A percentile compares a stretch with the other conserved stretches of the same genome.
Evolutionary conservation across 2,329 filamentous ascomycete species (phyloP).

Genomic region (Trichoderma semiorbis): DNA sequence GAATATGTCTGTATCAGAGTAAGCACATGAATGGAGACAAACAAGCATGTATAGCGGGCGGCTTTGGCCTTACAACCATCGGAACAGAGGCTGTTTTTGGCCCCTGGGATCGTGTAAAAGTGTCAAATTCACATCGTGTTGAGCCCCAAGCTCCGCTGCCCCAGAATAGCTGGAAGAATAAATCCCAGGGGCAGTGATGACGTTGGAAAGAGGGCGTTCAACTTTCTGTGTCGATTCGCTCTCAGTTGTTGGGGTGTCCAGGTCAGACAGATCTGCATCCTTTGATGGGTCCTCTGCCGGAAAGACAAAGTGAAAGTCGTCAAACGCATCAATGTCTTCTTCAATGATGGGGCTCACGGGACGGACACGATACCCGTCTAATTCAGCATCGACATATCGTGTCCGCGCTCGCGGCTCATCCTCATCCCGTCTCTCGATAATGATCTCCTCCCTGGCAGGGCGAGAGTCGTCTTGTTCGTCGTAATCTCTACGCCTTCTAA

Average conservation of each 20-base stretch:
- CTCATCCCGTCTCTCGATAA: background rate
- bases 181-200: conserved; percentile 26
- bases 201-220: conserved; percentile 9
- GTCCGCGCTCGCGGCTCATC: background rate
- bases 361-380: background rate
- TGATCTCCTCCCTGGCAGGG: background rate
- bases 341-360: conserved; percentile 22
- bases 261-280: conserved; percentile 29
- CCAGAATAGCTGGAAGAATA: conserved; percentile 39
- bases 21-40: background rate
- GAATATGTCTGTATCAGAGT: conserved; percentile 32
- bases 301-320: conserved; percentile 29
- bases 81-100: conserved; percentile 36
- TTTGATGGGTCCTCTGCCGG: conserved; percentile 25
- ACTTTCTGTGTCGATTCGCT: conserved; percentile 21
- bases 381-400: background rate
- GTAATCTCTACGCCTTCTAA: background rate
- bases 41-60: conserved; percentile 7
- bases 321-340: conserved; percentile 30
- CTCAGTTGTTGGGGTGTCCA: conserved; percentile 29
- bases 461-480: background rate
- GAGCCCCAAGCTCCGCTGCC: conserved; percentile 35
- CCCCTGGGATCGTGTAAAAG: conserved; percentile 33
- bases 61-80: conserved; percentile 35
- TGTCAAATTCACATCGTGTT: conserved; percentile 35